Evolutionary conservation across 441 rosid species (phyloP).

Genomic region (Corymbia citriodora): DNA sequence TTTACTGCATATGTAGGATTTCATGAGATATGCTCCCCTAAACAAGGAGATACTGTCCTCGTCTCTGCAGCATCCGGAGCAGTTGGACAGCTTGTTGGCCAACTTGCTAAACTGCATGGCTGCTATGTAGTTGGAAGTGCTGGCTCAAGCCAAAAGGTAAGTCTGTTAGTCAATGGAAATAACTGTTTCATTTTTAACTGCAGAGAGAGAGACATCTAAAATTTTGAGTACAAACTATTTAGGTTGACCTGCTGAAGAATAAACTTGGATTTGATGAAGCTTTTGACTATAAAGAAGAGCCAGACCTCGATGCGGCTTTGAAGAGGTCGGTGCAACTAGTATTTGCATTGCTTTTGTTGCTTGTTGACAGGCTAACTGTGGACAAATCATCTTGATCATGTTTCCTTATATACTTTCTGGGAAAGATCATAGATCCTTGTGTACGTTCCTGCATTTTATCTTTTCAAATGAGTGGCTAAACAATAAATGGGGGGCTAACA

Average conservation of each 20-base stretch:
- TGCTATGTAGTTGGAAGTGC: constrained; percentile 90
- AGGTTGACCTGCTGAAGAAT: constrained; percentile 67
- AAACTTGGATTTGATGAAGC: constrained; percentile 73
- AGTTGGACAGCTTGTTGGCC: constrained; percentile 91
- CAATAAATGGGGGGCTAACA: background rate
- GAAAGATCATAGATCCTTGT: background rate
- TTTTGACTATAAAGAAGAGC: constrained; percentile 75
- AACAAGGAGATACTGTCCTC: constrained; percentile 56
- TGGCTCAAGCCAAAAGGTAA: constrained; percentile 57
- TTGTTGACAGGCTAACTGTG: background rate
- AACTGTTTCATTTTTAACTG: background rate
- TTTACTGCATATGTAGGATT: constrained; percentile 79
- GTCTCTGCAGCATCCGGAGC: constrained; percentile 85
- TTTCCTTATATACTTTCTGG: background rate
- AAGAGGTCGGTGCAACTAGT: constrained; percentile 37
- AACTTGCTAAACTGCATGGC: constrained; percentile 72
- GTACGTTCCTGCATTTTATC: background rate
- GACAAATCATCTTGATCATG: background rate
- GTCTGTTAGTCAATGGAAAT: background rate
- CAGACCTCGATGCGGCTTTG: constrained; percentile 53
- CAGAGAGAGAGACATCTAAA: background rate
- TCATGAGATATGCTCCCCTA: constrained; percentile 62
- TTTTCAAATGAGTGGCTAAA: background rate
- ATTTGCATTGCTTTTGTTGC: background rate
- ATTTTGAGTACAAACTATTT: background rate